Evolutionary conservation across 768 basidiomycete genomes (phyloP), one percentile per base, ranked within the genome.

Genomic region (Saitozyma podzolica): DNA sequence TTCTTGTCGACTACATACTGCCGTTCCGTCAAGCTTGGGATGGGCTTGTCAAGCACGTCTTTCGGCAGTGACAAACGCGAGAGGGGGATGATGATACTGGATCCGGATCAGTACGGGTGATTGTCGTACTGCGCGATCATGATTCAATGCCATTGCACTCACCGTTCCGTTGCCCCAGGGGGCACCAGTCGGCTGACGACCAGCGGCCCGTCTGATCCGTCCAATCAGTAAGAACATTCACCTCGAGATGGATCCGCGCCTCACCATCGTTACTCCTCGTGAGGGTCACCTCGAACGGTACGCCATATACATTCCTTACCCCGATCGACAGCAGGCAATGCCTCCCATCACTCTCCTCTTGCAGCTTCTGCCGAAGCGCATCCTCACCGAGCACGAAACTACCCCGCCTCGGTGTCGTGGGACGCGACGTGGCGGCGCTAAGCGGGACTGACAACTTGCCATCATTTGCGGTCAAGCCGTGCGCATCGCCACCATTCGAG

Each of bases 321-420:
- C 93, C 90, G 39, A 97, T 81, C 0, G 87, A 87, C 75, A 98
- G 88, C 17, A 98, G 81, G 80, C 93, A 98, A 86, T 91, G 90
- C 39, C 86, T 84, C 1, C 67, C 73, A 43, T 83, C 82, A 16
- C 84, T 83, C 54, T 77, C 68, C 8, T 87, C 84, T 39, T 62
- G 49, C 50, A 80, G 16, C 16, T 58, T 68, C 13, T 60, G 59
- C 8, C 75, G 62, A 10, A 66, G 61, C 19, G 62, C 59, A 42
- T 73, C 69, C 16, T 69, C 63, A 61, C 54, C 17, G 6, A 16
- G 17, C 50, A 16, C 14, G 54, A 55, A 55, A 13, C 16, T 13
- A 1, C 14, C 54, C 54, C 40, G 29, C 29, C 29, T 29, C 29
- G 29, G 29, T 29, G 29, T 29, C 29, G 29, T 29, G 10, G 50